Conservation (phyloP, 2,329 filamentous ascomycete genomes). For the Sarocladiaceae sp. region DNA sequence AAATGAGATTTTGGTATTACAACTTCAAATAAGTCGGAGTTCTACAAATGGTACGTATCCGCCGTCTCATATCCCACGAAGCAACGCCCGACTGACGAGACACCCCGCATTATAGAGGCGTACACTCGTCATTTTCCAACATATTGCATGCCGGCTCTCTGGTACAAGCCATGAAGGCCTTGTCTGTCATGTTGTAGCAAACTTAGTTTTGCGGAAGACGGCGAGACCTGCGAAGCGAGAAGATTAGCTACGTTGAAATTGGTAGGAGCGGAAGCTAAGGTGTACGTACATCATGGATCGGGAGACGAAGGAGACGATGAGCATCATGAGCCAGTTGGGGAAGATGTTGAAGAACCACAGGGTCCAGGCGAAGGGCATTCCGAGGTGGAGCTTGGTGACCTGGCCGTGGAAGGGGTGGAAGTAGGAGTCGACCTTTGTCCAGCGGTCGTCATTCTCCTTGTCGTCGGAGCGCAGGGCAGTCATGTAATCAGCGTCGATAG, state of each 20-base stretch:
- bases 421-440: slow-evolving; percentile 33
- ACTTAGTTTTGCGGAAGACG: slow-evolving; percentile 21
- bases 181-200: neutral
- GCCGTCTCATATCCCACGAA: neutral
- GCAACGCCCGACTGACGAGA: neutral
- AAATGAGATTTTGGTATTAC: neutral
- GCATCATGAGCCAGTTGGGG: slow-evolving; percentile 74
- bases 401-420: slow-evolving; percentile 73
- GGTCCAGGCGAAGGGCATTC: slow-evolving; percentile 59
- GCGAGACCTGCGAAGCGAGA: slow-evolving; percentile 26
- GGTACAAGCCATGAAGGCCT: too few relatives aligned
- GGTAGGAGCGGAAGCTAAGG: slow-evolving; percentile 6
- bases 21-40: neutral
- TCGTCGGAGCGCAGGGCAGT: slow-evolving; percentile 49
- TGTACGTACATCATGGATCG: slow-evolving; percentile 66
- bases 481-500: slow-evolving; percentile 58
- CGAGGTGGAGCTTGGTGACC: slow-evolving; percentile 55
- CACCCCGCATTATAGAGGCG: slow-evolving; percentile 1
- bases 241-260: slow-evolving; percentile 17
- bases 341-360: slow-evolving; percentile 61
- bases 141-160: neutral
- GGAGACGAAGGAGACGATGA: slow-evolving; percentile 66
- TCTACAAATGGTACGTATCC: slow-evolving; percentile 3
- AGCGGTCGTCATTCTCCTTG: slow-evolving; percentile 29
- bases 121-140: neutral